Percentiles rank a stretch among this genome's conserved stretches.
Conservation (phyloP, 768 basidiomycete species). For the Agaricus subrufescens region DNA sequence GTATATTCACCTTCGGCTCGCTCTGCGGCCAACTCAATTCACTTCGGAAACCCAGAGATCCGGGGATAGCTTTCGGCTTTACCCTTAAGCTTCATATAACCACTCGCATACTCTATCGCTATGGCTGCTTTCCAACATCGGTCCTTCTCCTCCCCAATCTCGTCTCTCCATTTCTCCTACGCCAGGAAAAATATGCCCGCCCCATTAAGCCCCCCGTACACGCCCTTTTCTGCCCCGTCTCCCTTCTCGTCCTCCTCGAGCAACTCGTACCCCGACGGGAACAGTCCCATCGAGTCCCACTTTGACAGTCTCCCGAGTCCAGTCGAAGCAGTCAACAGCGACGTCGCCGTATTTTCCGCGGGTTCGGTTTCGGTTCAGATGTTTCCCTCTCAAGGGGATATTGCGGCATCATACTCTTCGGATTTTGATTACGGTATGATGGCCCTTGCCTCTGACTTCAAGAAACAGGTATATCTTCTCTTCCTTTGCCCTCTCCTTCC, state of each 20-base stretch:
- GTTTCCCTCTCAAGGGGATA: constrained; percentile 14
- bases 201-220: constrained; percentile 30
- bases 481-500: constrained; percentile 10
- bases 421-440: constrained; percentile 15
- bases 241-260: constrained; percentile 26
- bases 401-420: constrained; percentile 10
- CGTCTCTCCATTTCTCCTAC: constrained; percentile 8
- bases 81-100: constrained; percentile 3
- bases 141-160: constrained; percentile 9
- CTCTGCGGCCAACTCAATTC: neutral
- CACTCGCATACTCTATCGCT: neutral
- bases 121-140: constrained; percentile 12
- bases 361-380: constrained; percentile 15
- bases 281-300: constrained; percentile 33
- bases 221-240: constrained; percentile 31
- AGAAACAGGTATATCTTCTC: constrained; percentile 10
- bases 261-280: constrained; percentile 15
- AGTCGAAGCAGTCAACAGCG: constrained; percentile 12
- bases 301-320: constrained; percentile 20
- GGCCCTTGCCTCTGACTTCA: constrained; percentile 8
- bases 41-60: neutral
- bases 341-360: constrained; percentile 7
- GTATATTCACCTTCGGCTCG: neutral
- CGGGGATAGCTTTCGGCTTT: constrained; percentile 1
- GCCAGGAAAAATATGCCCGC: constrained; percentile 17